A percentile compares a stretch with the other conserved stretches of the same genome.
phyloP scores from a whole-genome alignment of 352 stramenopile genomes.

The Phytophthora colocasiae region DNA sequence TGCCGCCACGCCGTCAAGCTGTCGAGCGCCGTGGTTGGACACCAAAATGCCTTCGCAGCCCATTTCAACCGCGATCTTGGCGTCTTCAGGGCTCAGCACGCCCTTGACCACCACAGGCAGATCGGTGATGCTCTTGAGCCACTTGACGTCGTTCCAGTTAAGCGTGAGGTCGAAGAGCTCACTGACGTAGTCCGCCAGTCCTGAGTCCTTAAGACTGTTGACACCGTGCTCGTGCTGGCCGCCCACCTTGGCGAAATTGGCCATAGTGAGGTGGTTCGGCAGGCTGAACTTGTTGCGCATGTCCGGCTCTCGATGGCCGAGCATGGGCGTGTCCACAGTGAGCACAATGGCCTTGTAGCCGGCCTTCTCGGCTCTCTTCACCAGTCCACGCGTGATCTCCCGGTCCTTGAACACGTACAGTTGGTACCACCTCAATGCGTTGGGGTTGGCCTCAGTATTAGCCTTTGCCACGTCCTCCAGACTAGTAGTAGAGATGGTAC shows the following conservation, averaged over 20 bases:
- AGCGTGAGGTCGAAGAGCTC: constrained; percentile 95
- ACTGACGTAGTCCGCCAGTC: constrained; percentile 53
- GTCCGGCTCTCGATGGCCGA: constrained; percentile 95
- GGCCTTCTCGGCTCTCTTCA: constrained; percentile 90
- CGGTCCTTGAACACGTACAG: constrained; percentile 97
- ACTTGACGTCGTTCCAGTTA: constrained; percentile 94
- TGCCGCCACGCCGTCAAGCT: constrained; percentile 91
- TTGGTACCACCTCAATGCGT: constrained; percentile 94
- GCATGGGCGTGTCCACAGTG: constrained; percentile 96
- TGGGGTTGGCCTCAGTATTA: constrained; percentile 62
- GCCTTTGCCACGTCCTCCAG: constrained; percentile 62
- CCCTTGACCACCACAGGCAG: constrained; percentile 95
- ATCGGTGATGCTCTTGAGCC: constrained; percentile 91
- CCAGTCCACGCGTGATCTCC: constrained; percentile 92
- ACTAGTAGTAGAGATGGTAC: constrained; percentile 74
- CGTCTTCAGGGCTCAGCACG: constrained; percentile 94
- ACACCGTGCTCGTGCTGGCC: constrained; percentile 74
- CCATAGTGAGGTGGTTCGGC: constrained; percentile 71
- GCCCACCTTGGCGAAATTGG: constrained; percentile 52
- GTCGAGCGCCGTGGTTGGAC: constrained; percentile 94
- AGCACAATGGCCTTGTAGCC: constrained; percentile 96
- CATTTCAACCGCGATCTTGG: constrained; percentile 88
- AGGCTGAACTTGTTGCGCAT: constrained; percentile 94
- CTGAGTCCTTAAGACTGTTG: constrained; percentile 37
- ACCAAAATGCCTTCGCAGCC: constrained; percentile 93